phyloP scores from a whole-genome alignment of 2,329 filamentous ascomycete species.

The Elsinoe fawcettii region DNA sequence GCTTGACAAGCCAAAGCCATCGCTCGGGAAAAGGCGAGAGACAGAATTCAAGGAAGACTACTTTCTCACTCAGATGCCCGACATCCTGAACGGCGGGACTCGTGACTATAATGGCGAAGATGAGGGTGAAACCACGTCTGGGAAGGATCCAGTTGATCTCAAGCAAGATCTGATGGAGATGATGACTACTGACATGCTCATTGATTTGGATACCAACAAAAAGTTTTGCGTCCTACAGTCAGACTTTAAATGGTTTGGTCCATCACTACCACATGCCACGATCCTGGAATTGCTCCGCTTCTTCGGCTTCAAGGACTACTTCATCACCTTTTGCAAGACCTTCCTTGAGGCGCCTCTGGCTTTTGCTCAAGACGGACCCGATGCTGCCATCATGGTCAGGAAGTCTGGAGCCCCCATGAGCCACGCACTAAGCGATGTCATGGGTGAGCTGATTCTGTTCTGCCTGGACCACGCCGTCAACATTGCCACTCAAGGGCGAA shows the following conservation, averaged over 20 bases:
- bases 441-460: conserved; percentile 56
- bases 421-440: conserved; percentile 51
- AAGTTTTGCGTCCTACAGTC: conserved; percentile 49
- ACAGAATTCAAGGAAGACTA: conserved; percentile 39
- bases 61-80: conserved; percentile 51
- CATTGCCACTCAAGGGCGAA: conserved; percentile 44
- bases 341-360: conserved; percentile 54
- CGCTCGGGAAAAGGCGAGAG: conserved; percentile 26
- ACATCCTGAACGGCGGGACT: conserved; percentile 31
- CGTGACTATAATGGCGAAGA: conserved; percentile 34
- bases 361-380: conserved; percentile 48
- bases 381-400: conserved; percentile 38
- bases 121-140: conserved; percentile 29
- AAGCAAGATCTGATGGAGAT: conserved; percentile 53
- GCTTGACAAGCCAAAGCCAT: conserved; percentile 5
- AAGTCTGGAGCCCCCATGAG: conserved; percentile 53
- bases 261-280: conserved; percentile 52
- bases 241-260: conserved; percentile 53
- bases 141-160: conserved; percentile 39
- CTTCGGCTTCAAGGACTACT: conserved; percentile 49
- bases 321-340: conserved; percentile 52
- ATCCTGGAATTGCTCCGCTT: conserved; percentile 51
- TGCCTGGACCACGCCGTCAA: conserved; percentile 60
- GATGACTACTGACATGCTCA: conserved; percentile 47
- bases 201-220: conserved; percentile 42